Percentiles rank a stretch among this genome's conserved stretches.
Evolutionary conservation across 495 filamentous ascomycete genomes (phyloP).

Genomic region (Penicillium cinerascens): DNA sequence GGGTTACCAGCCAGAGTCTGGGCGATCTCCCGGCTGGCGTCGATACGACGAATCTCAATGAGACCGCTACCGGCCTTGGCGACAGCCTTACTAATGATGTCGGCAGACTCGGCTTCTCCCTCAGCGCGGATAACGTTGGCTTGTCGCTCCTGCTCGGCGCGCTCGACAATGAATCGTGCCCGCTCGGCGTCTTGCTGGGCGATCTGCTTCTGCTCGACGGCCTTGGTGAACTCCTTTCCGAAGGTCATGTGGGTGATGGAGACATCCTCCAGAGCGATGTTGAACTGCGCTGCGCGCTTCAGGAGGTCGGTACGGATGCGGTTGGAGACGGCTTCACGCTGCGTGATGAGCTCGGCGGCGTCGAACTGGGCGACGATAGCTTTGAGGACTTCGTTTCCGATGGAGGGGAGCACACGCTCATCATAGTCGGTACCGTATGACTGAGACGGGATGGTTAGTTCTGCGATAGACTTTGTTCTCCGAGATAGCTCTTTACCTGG

Average conservation of each 20-base stretch:
- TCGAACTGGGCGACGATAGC: slow-evolving; percentile 99
- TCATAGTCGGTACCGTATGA: slow-evolving; percentile 95
- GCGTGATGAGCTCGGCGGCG: slow-evolving; percentile 98
- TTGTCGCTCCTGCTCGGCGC: slow-evolving; percentile 97
- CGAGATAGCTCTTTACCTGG: slow-evolving; percentile 61
- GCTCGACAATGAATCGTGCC: slow-evolving; percentile 96
- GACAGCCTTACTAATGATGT: slow-evolving; percentile 87
- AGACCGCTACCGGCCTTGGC: slow-evolving; percentile 89
- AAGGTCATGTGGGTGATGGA: slow-evolving; percentile 99
- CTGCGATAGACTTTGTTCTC: neutral
- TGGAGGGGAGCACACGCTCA: slow-evolving; percentile 97
- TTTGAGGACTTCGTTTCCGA: slow-evolving; percentile 99
- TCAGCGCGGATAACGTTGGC: slow-evolving; percentile 97
- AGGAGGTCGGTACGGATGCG: slow-evolving; percentile 93
- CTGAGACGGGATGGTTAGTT: slow-evolving; percentile 19
- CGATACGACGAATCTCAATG: slow-evolving; percentile 92
- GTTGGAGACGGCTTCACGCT: slow-evolving; percentile 93
- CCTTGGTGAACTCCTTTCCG: slow-evolving; percentile 96
- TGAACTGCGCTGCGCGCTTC: slow-evolving; percentile 96
- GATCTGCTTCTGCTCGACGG: slow-evolving; percentile 99
- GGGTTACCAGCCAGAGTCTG: slow-evolving; percentile 85
- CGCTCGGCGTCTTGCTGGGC: slow-evolving; percentile 98
- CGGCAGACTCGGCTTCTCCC: slow-evolving; percentile 94
- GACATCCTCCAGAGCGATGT: slow-evolving; percentile 98
- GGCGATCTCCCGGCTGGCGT: slow-evolving; percentile 95